Percentiles rank a stretch among this genome's conserved stretches.
Evolutionary conservation across 2,329 filamentous ascomycete species (phyloP).

Genomic region (Sarocladium oryzae): DNA sequence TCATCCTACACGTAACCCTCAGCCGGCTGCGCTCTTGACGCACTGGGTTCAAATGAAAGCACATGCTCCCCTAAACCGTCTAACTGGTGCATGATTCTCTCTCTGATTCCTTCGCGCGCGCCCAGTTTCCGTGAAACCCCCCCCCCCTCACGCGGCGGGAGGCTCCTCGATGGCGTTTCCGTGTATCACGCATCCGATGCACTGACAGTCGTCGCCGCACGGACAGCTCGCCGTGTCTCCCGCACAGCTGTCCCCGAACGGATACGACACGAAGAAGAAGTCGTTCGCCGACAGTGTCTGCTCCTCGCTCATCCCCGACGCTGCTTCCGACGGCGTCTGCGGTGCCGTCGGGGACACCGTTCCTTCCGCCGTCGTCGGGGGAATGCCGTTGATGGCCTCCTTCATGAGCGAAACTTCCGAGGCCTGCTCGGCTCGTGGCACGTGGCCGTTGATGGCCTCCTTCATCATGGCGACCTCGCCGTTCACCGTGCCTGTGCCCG

Average conservation of each 20-base stretch:
- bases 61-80: too few relatives aligned
- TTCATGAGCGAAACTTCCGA: neutral
- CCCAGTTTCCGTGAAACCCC: too few relatives aligned
- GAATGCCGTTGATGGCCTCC: slow-evolving; percentile 2
- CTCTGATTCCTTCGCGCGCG: too few relatives aligned
- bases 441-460: slow-evolving; percentile 1
- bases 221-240: slow-evolving; percentile 46
- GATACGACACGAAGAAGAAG: slow-evolving; percentile 55
- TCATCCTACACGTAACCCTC: too few relatives aligned
- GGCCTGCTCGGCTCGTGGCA: neutral
- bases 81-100: too few relatives aligned
- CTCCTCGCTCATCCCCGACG: slow-evolving; percentile 40
- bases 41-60: too few relatives aligned
- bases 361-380: slow-evolving; percentile 17
- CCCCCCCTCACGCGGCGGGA: too few relatives aligned
- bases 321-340: slow-evolving; percentile 41
- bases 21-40: too few relatives aligned
- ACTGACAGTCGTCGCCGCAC: slow-evolving; percentile 54
- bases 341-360: slow-evolving; percentile 32
- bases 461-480: slow-evolving; percentile 1
- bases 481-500: slow-evolving; percentile 13
- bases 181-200: slow-evolving; percentile 44
- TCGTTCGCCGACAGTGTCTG: slow-evolving; percentile 44
- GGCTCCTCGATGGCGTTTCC: too few relatives aligned
- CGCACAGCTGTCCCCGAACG: slow-evolving; percentile 39